phyloP scores from a whole-genome alignment of 2,329 filamentous ascomycete genomes.

The Cordyceps cateniannulata region DNA sequence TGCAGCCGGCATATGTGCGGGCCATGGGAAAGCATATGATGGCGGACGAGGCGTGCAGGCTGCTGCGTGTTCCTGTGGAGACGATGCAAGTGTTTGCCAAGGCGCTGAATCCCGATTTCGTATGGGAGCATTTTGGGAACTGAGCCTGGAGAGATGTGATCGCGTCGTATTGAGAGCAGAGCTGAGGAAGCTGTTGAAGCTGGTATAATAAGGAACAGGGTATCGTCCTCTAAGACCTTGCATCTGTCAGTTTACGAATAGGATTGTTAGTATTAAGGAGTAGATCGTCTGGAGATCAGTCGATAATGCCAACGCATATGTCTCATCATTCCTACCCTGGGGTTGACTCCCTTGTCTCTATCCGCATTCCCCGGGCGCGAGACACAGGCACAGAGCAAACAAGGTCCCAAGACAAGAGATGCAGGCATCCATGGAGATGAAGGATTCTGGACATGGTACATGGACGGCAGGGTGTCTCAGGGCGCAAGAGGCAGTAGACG shows the following conservation, averaged over 20 bases:
- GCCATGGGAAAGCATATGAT: constrained; percentile 11
- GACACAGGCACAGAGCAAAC: background rate
- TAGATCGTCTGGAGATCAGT: too few species aligned
- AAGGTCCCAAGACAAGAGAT: background rate
- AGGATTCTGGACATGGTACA: too few species aligned
- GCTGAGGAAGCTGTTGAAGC: constrained; percentile 11
- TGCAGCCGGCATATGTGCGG: constrained; percentile 11
- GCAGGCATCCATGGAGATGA: background rate
- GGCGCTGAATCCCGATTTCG: constrained; percentile 16
- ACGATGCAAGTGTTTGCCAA: constrained; percentile 15
- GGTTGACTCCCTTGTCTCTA: too few species aligned
- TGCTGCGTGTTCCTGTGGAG: constrained; percentile 14
- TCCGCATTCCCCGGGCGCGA: too few species aligned
- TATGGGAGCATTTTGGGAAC: constrained; percentile 14
- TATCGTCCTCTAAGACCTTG: background rate
- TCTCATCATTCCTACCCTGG: too few species aligned
- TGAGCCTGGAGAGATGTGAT: constrained; percentile 14
- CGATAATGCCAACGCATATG: too few species aligned
- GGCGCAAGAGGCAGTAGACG: background rate
- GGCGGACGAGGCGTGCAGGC: constrained; percentile 12
- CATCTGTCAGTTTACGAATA: too few species aligned
- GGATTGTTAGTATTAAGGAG: too few species aligned
- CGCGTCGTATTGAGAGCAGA: constrained; percentile 11
- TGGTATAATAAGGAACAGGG: background rate
- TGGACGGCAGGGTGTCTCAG: background rate